phyloP scores from a whole-genome alignment of 2,329 filamentous ascomycete genomes.

The Myrmaecium sp. region DNA sequence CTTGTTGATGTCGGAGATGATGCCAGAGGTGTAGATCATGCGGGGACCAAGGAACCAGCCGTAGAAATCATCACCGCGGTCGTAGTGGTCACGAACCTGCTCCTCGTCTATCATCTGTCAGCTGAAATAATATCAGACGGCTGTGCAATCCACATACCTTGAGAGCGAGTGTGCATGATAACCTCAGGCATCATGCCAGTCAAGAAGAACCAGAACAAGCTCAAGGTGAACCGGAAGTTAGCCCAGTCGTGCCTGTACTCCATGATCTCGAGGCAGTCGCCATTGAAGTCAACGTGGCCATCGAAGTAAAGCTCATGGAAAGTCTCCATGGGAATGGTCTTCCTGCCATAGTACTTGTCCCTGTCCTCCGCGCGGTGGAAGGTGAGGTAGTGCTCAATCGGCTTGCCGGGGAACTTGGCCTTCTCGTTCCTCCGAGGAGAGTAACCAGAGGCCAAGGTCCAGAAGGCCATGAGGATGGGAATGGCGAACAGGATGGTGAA shows the following conservation, averaged over 20 bases:
- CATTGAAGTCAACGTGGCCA: conserved; percentile 87
- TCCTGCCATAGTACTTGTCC: conserved; percentile 56
- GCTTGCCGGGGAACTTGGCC: conserved; percentile 66
- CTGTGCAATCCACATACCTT: conserved; percentile 39
- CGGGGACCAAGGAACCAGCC: conserved; percentile 94
- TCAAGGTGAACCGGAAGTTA: conserved; percentile 76
- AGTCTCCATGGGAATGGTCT: conserved; percentile 77
- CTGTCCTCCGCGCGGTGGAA: conserved; percentile 50
- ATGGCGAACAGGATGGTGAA: conserved; percentile 62
- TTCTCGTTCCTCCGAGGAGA: conserved; percentile 89
- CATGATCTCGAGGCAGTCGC: conserved; percentile 71
- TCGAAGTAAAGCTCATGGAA: conserved; percentile 98
- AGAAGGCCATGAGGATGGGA: conserved; percentile 68
- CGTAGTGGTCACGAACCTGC: conserved; percentile 94
- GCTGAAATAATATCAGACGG: background rate
- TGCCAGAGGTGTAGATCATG: conserved; percentile 96
- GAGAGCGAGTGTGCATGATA: conserved; percentile 79
- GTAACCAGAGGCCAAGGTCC: conserved; percentile 62
- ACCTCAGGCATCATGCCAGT: conserved; percentile 78
- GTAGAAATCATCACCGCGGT: conserved; percentile 96
- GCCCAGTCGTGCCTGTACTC: conserved; percentile 97
- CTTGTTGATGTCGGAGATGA: conserved; percentile 72
- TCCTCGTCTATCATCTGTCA: conserved; percentile 55
- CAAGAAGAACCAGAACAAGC: conserved; percentile 76
- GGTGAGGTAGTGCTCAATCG: conserved; percentile 77